A percentile compares a stretch with the other conserved stretches of the same genome.
These are phyloP conservation scores for Chrysoporthe austroafricana DNA, from an alignment of 2,329 filamentous ascomycete species.

Conservation along the genomic window DNA sequence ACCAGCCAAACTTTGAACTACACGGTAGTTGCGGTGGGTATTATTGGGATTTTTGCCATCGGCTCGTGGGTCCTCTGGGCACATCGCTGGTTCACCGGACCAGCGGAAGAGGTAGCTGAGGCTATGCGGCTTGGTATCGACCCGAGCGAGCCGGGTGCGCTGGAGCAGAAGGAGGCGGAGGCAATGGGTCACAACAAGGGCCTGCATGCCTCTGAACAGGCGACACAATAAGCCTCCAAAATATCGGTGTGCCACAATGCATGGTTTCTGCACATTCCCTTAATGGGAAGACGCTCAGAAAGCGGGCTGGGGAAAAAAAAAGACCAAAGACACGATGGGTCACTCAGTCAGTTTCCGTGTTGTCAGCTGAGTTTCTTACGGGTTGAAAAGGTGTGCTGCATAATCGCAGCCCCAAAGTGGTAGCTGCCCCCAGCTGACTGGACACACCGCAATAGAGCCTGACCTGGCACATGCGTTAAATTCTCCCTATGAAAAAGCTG, in stretches of 20 bases:
- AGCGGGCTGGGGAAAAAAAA: neutral
- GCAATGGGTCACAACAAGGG: conserved; percentile 32
- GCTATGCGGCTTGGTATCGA: conserved; percentile 54
- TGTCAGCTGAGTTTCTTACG: neutral
- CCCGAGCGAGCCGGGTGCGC: conserved; percentile 48
- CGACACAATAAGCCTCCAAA: neutral
- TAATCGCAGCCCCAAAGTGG: neutral
- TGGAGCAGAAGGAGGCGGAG: conserved; percentile 42
- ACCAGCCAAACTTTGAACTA: conserved; percentile 62
- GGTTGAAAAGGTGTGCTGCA: neutral
- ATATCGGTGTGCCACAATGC: neutral
- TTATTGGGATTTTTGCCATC: conserved; percentile 53
- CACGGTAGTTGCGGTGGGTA: conserved; percentile 61
- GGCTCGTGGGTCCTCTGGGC: conserved; percentile 57
- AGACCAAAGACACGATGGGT: neutral
- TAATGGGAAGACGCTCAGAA: neutral
- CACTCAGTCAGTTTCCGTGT: neutral
- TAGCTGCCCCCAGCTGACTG: no score
- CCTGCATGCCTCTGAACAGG: conserved; percentile 8
- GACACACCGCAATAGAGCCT: no score
- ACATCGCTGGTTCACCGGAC: conserved; percentile 58
- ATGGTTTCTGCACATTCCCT: no score
- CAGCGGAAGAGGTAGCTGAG: conserved; percentile 55
- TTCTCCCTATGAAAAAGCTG: no score
- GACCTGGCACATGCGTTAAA: no score